Base-by-base conservation (phyloP, 495 filamentous ascomycete genomes). In the Penicillium odoratum region DNA sequence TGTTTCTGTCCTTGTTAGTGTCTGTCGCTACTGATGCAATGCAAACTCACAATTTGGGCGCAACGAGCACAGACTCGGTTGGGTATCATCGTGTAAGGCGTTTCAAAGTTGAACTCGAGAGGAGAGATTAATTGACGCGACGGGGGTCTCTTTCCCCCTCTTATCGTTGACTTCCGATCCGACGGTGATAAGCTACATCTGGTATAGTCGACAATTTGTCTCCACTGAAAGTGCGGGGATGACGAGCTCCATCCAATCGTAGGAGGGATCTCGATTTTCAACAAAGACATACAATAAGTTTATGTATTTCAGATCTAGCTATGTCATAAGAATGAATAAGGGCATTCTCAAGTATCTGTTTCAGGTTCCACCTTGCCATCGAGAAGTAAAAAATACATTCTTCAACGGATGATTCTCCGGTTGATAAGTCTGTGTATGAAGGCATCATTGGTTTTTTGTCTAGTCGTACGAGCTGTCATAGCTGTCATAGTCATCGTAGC, bases 41-140 rank as follows among this genome's bases (percentile, higher is more conserved):
- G 30, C 7, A 21, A 33, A 55, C 62, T 54, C 11, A 69, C 68
- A 29, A 69, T 69, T 15, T 55, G 60, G 15, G 68, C 61, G 45
- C 68, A 71, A 25, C 63, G 68, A 56, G 66, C 66, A 64, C 68
- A 71, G 42, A 71, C 68, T 60, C 57, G 62, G 31, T 57, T 47
- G 6, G 60, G 13, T 5, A 47, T 15, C 40, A 18, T 59, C 60
- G 65, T 63, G 18, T 10, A 45, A 8, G 42, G 16, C 16, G 42
- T 21, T 46, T 46, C 43, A 18, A 11, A 25, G 25, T 46, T 7
- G 10, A 2, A 25, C 4, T 3, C 18, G 26, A 11, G 43, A 26
- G 13, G 43, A 46, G 43, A 16, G 43, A 26, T 18, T 26, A 26
- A 46, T 46, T 18, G 59, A 62, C 45, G 55, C 59, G 59, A 62